Evolutionary conservation across 257 asterid genomes (phyloP).

Genomic region (Paraleonurus japonicus): DNA sequence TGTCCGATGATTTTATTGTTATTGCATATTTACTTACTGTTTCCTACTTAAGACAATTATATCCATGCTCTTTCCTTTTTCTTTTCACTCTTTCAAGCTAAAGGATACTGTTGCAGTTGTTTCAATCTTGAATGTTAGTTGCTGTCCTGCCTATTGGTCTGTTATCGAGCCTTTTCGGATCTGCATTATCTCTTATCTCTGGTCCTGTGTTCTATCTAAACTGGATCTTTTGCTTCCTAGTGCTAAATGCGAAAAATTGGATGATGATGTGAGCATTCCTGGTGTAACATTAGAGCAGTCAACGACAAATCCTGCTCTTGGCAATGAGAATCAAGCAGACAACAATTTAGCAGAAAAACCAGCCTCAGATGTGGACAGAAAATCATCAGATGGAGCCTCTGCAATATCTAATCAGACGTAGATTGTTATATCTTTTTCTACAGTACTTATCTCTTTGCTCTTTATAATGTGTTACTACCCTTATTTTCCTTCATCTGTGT

Average conservation of each 20-base stretch:
- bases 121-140: neutral
- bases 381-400: slow-evolving; percentile 41
- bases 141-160: neutral
- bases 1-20: neutral
- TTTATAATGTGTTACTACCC: slow-evolving; percentile 1
- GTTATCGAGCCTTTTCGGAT: neutral
- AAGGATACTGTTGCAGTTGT: neutral
- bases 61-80: neutral
- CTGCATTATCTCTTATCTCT: slow-evolving; percentile 5
- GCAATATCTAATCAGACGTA: slow-evolving; percentile 50
- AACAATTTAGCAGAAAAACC: slow-evolving; percentile 41
- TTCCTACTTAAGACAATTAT: neutral
- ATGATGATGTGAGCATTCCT: slow-evolving; percentile 50
- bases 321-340: slow-evolving; percentile 45
- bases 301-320: slow-evolving; percentile 29
- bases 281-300: slow-evolving; percentile 43
- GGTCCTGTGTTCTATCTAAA: slow-evolving; percentile 19
- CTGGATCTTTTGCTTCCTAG: slow-evolving; percentile 37
- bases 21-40: neutral
- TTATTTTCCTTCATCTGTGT: neutral
- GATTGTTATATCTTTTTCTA: slow-evolving; percentile 9
- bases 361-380: slow-evolving; percentile 48
- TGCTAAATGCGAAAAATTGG: slow-evolving; percentile 51
- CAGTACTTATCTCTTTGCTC: neutral
- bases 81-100: neutral